Evolutionary conservation across 305 asterid species (phyloP), one percentile per base, ranked within the genome.

Genomic region (Fraxinus greggii): DNA sequence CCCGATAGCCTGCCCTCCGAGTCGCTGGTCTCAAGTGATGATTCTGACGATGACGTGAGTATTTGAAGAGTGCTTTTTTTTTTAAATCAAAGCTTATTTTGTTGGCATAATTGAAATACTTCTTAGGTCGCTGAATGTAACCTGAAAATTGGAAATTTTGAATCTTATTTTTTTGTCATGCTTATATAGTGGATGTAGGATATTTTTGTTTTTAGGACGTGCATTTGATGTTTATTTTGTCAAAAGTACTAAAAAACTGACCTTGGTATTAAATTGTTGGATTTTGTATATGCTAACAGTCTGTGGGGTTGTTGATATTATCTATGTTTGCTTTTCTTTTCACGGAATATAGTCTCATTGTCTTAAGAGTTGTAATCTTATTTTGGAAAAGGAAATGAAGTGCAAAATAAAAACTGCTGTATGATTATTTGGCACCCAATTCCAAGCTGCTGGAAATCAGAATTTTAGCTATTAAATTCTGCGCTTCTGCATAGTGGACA

Each of bases 1-100:
- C 75, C 83, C 5, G 92, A 87, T 77, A 79, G 63, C 81, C 72
- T 91, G 87, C 84, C 80, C 23, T 48, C 78, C 2, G 93, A 89
- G 82, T 79, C 91, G 72, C 85, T 91, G 84, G 83, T 79, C n/a
- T 95, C 92, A 51, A 91, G 94, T 80, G 98, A 91, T 59, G 92
- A 93, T 80, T 92, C 97, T 48, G 97, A 93, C 48, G 93, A 92
- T 78, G 94, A 93, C 88, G 98, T 95, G 88, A 93, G 98, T 88
- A 74, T 84, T 74, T 82, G 80, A 76, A 63, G 51, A 51, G 13
- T 38, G 35, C 7, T 38, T 35, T 56, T 29, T 13, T 23, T 65
- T 32, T 35, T 1, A 31, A 31, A 31, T 69, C 3, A 21, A 76
- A 56, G 38, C 73, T 83, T 54, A 19, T 38, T 76, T 78, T 7